phyloP scores from a whole-genome alignment of 345 rosid species.

The Citrus trifoliata region DNA sequence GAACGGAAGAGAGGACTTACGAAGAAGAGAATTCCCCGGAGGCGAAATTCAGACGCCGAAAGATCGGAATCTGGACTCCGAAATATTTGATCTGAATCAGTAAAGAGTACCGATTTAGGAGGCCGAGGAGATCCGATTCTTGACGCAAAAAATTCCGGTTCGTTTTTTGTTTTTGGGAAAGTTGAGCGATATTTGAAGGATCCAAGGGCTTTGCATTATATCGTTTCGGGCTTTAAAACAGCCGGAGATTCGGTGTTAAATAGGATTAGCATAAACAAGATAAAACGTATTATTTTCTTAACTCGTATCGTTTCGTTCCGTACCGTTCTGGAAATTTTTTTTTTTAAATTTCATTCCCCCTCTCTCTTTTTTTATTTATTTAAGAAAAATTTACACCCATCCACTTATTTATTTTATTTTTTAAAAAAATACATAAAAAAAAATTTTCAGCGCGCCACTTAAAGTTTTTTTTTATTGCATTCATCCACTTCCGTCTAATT shows the following conservation, averaged over 20 bases:
- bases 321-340: neutral
- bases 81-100: neutral
- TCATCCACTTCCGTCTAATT: too few species aligned
- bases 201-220: neutral
- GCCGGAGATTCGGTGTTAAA: neutral
- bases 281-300: neutral
- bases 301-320: neutral
- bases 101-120: neutral
- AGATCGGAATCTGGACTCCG: constrained; percentile 9
- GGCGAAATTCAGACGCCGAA: constrained; percentile 10
- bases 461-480: too few species aligned
- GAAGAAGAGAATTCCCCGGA: neutral
- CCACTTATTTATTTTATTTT: too few species aligned
- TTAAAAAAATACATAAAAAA: too few species aligned
- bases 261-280: neutral
- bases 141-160: neutral
- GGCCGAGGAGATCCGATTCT: neutral
- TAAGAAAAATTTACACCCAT: too few species aligned
- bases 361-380: too few species aligned
- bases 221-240: neutral
- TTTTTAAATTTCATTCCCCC: too few species aligned
- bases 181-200: neutral
- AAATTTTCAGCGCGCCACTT: too few species aligned
- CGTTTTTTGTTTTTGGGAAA: neutral
- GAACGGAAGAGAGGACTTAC: neutral